phyloP scores from a whole-genome alignment of 306 rosid genomes.

The Clitoria ternatea region DNA sequence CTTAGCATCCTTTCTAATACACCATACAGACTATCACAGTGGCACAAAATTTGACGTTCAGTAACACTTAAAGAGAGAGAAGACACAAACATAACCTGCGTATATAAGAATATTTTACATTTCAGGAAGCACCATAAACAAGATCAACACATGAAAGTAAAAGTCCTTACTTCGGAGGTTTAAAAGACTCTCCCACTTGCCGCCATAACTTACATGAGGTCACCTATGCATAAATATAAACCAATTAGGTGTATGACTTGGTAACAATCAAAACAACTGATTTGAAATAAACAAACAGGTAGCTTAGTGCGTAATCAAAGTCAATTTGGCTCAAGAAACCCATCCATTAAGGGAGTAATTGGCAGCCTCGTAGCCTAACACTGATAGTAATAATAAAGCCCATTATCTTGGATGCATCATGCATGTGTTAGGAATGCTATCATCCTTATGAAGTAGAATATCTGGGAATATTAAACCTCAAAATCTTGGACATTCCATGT shows the following conservation, averaged over 20 bases:
- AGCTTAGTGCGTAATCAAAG: background rate
- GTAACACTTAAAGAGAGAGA: conserved; percentile 17
- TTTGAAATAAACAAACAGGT: conserved; percentile 13
- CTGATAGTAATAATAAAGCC: background rate
- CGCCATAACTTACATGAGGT: conserved; percentile 96
- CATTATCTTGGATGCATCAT: background rate
- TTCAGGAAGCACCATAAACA: conserved; percentile 10
- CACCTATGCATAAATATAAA: conserved; percentile 55
- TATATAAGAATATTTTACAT: conserved; percentile 2
- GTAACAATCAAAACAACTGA: conserved; percentile 21
- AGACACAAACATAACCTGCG: background rate
- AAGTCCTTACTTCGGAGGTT: conserved; percentile 89
- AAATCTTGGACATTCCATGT: background rate
- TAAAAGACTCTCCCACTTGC: conserved; percentile 98
- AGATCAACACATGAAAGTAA: conserved; percentile 12
- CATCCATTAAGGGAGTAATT: background rate
- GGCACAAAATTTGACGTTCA: conserved; percentile 1
- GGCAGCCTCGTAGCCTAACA: background rate
- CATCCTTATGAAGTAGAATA: background rate
- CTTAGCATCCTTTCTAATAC: background rate
- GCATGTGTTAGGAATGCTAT: background rate
- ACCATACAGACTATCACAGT: background rate
- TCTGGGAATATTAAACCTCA: background rate
- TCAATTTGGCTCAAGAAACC: conserved; percentile 15
- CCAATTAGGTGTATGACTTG: conserved; percentile 23